phyloP scores from a whole-genome alignment of 1,284 basidiomycete genomes.

The Ceratobasidium sp. region DNA sequence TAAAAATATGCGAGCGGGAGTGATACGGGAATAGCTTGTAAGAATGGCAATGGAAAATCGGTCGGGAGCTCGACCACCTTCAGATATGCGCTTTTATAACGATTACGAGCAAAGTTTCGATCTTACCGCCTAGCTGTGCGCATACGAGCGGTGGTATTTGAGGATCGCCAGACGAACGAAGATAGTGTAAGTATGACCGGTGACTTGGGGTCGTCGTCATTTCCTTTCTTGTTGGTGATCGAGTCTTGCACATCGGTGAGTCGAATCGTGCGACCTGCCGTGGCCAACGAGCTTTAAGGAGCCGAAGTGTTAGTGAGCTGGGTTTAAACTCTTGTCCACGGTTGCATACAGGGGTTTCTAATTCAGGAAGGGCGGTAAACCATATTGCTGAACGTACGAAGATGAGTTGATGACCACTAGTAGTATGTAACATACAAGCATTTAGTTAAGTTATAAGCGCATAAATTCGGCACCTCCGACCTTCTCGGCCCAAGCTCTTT shows the following conservation, averaged over 20 bases:
- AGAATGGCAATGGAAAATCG: neutral
- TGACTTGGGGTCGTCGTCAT: constrained; percentile 11
- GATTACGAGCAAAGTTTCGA: neutral
- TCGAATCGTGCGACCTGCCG: neutral
- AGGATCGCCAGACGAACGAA: neutral
- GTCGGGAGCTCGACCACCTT: neutral
- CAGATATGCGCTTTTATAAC: neutral
- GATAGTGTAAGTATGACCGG: neutral
- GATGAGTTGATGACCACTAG: too few species aligned
- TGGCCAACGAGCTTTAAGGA: neutral
- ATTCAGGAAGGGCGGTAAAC: too few species aligned
- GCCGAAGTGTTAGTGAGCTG: neutral
- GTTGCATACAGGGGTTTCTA: neutral
- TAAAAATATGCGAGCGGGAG: neutral
- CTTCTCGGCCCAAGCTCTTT: neutral
- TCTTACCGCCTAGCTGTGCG: too few species aligned
- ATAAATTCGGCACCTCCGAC: neutral
- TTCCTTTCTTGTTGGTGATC: constrained; percentile 1
- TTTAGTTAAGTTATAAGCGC: too few species aligned
- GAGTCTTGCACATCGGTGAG: constrained; percentile 23
- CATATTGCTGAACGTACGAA: neutral
- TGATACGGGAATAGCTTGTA: neutral
- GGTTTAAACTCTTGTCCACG: neutral
- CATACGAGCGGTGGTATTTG: neutral
- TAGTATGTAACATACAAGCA: too few species aligned